A percentile compares a stretch with the other conserved stretches of the same genome.
phyloP scores from a whole-genome alignment of 306 rosid genomes.

The Gleditsia sinensis region DNA sequence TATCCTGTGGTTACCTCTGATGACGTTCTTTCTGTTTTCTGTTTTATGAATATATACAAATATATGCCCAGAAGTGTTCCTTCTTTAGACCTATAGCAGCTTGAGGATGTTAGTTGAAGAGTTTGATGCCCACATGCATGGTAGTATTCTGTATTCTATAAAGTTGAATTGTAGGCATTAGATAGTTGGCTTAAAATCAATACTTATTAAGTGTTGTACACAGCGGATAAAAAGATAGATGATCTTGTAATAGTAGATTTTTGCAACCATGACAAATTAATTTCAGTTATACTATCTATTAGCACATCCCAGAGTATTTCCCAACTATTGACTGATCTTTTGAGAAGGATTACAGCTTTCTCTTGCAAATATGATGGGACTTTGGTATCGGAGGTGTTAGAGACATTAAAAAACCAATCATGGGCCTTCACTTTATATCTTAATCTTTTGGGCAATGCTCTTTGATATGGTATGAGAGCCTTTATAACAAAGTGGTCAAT shows the following conservation, averaged over 20 bases:
- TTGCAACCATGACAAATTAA: neutral
- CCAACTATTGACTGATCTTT: neutral
- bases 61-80: neutral
- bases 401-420: too few relatives aligned
- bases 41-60: neutral
- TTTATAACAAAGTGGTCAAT: too few relatives aligned
- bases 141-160: neutral
- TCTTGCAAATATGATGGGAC: neutral
- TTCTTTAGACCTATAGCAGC: neutral
- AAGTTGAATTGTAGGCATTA: neutral
- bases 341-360: neutral
- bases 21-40: neutral
- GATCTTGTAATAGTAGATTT: too few relatives aligned
- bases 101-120: neutral
- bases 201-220: neutral
- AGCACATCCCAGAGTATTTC: neutral
- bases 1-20: neutral
- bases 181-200: neutral
- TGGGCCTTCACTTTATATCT: too few relatives aligned
- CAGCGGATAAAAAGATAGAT: too few relatives aligned
- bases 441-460: too few relatives aligned
- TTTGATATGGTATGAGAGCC: too few relatives aligned
- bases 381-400: neutral
- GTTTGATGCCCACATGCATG: neutral
- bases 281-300: neutral